Conservation (phyloP, 306 rosid species). For the Elaeagnus macrophylla region DNA sequence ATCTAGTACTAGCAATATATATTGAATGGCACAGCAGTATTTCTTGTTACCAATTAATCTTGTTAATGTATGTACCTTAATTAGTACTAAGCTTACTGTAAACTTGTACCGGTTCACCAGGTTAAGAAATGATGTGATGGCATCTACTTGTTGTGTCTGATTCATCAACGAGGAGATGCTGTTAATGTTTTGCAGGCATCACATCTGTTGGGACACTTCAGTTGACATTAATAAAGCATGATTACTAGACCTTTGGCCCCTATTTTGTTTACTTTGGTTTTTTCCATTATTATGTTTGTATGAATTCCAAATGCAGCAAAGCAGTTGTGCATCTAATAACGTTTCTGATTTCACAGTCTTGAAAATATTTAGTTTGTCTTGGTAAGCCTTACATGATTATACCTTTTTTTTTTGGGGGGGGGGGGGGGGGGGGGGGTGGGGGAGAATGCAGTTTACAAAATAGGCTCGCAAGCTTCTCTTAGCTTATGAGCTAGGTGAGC, state of each 20-base stretch:
- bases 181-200: not conserved
- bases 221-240: conserved; percentile 35
- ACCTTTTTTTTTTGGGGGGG: too few species aligned
- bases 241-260: conserved; percentile 21
- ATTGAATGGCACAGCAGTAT: too few species aligned
- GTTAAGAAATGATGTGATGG: conserved; percentile 20
- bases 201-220: not conserved
- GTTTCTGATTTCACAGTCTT: not conserved
- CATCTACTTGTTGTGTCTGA: conserved; percentile 15
- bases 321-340: conserved; percentile 20
- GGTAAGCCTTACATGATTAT: not conserved
- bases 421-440: too few species aligned
- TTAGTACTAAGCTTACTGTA: too few species aligned
- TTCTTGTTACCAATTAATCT: too few species aligned
- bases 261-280: conserved; percentile 14
- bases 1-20: too few species aligned
- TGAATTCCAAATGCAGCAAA: conserved; percentile 21
- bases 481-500: too few species aligned
- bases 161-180: conserved; percentile 16
- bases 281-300: conserved; percentile 16
- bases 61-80: too few species aligned
- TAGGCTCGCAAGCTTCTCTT: too few species aligned
- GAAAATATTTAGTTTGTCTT: not conserved
- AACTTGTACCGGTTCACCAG: conserved; percentile 20
- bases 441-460: too few species aligned